Conservation (phyloP, 257 asterid genomes). For the Solanum habrochaites region DNA sequence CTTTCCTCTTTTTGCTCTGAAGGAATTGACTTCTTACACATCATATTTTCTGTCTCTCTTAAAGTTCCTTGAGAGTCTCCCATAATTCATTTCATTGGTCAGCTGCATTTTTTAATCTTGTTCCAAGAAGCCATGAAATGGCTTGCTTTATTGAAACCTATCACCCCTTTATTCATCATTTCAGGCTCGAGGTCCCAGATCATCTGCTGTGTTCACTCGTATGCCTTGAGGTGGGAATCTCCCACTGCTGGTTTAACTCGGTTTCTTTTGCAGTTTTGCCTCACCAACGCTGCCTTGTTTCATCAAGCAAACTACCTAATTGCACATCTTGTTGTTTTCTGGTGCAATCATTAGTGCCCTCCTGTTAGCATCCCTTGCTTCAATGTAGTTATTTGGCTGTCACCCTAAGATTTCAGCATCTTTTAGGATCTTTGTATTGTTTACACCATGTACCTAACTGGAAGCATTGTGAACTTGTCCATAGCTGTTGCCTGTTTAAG, state of each 20-base stretch:
- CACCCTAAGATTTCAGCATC: constrained; percentile 43
- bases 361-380: constrained; percentile 71
- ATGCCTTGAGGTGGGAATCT: constrained; percentile 82
- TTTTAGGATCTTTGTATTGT: neutral
- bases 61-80: neutral
- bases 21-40: constrained; percentile 22
- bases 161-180: constrained; percentile 32
- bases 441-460: neutral
- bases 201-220: constrained; percentile 66
- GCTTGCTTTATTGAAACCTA: constrained; percentile 49
- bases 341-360: constrained; percentile 59
- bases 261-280: constrained; percentile 82
- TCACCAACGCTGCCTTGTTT: constrained; percentile 74
- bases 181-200: constrained; percentile 22
- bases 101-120: neutral
- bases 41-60: constrained; percentile 19
- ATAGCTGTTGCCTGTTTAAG: neutral
- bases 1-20: constrained; percentile 11
- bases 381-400: constrained; percentile 71
- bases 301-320: constrained; percentile 71
- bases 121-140: constrained; percentile 55
- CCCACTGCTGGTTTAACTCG: constrained; percentile 78
- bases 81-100: neutral
- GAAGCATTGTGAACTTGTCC: neutral
- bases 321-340: constrained; percentile 84